These are phyloP conservation scores for Debaryomyces maramus DNA, from an alignment of 805 yeast genomes.

Conservation along the genomic window DNA sequence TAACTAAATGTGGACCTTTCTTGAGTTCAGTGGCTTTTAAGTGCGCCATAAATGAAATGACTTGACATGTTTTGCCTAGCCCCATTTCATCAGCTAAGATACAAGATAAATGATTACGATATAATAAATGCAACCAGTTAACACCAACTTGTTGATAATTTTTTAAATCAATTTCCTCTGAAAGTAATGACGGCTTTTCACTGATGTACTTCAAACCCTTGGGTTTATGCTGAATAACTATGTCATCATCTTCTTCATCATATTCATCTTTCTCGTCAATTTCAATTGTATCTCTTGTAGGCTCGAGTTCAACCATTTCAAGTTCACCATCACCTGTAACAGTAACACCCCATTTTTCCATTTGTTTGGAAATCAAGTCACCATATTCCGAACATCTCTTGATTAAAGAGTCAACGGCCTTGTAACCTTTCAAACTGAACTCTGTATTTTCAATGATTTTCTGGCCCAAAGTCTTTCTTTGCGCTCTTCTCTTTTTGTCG, in stretches of 20 bases:
- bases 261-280: conserved; percentile 19
- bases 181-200: conserved; percentile 68
- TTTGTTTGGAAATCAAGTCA: conserved; percentile 63
- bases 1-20: conserved; percentile 84
- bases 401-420: conserved; percentile 92
- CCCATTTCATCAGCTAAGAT: conserved; percentile 99
- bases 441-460: conserved; percentile 69
- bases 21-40: conserved; percentile 60
- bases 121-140: conserved; percentile 85
- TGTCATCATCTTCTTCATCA: conserved; percentile 37
- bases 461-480: conserved; percentile 62
- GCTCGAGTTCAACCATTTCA: conserved; percentile 54
- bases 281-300: conserved; percentile 29
- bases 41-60: conserved; percentile 86
- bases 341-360: conserved; percentile 86
- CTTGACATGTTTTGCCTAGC: conserved; percentile 94
- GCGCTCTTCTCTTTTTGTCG: conserved; percentile 42
- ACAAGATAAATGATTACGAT: conserved; percentile 78
- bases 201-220: conserved; percentile 49
- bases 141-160: conserved; percentile 96
- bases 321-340: conserved; percentile 69
- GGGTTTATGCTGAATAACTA: conserved; percentile 20
- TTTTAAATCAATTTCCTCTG: conserved; percentile 67
- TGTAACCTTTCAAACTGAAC: conserved; percentile 78
- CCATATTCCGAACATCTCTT: conserved; percentile 81